phyloP scores from a whole-genome alignment of 2,329 filamentous ascomycete species.

The Apiospora pterosperma region DNA sequence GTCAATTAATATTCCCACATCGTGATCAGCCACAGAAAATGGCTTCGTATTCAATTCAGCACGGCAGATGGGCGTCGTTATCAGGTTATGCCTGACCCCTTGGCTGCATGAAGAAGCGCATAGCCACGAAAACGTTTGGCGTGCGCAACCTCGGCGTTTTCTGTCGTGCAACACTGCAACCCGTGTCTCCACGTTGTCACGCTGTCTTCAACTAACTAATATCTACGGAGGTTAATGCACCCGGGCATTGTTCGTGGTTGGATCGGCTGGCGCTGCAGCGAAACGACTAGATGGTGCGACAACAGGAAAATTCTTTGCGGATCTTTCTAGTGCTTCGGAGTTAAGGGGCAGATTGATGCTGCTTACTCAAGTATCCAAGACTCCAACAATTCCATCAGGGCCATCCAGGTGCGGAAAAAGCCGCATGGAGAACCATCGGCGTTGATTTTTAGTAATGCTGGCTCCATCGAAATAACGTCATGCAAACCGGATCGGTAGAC shows the following conservation, averaged over 20 bases:
- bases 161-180: background rate
- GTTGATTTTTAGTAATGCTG: background rate
- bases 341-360: background rate
- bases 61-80: background rate
- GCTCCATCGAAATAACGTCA: background rate
- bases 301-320: background rate
- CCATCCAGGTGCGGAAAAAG: background rate
- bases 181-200: background rate
- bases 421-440: background rate
- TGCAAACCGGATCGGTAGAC: background rate
- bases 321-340: background rate
- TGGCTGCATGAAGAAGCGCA: background rate
- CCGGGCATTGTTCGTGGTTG: background rate
- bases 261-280: background rate
- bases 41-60: background rate
- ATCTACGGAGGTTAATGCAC: no score
- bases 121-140: background rate
- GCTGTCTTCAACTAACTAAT: no score
- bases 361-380: background rate
- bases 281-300: background rate
- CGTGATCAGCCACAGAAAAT: background rate
- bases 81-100: background rate
- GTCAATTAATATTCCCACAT: background rate
- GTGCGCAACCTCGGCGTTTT: background rate
- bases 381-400: background rate